Evolutionary conservation across 768 basidiomycete genomes (phyloP).

Genomic region (Hypholoma fasciculare): DNA sequence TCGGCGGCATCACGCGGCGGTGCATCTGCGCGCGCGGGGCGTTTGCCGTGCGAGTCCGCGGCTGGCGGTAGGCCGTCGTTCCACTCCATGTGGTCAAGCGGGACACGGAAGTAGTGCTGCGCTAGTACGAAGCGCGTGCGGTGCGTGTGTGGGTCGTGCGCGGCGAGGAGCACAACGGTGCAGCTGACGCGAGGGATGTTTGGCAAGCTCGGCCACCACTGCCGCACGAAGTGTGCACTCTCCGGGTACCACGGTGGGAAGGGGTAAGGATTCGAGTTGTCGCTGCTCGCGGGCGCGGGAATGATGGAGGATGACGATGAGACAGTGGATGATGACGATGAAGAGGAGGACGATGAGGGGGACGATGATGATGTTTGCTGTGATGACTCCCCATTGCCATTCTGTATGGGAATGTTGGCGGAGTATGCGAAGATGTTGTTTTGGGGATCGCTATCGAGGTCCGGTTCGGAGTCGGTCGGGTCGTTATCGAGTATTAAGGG

Average conservation of each 20-base stretch:
- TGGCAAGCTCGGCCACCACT: constrained; percentile 77
- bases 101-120: constrained; percentile 77
- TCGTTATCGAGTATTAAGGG: constrained; percentile 24
- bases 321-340: constrained; percentile 11
- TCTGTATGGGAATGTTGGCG: constrained; percentile 10
- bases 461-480: constrained; percentile 6
- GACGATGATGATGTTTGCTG: constrained; percentile 5
- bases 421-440: neutral
- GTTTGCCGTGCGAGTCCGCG: constrained; percentile 15
- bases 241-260: constrained; percentile 72
- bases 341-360: constrained; percentile 13
- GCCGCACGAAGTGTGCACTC: constrained; percentile 74
- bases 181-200: constrained; percentile 68
- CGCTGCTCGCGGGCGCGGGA: constrained; percentile 2
- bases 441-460: constrained; percentile 9
- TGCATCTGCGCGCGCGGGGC: constrained; percentile 3
- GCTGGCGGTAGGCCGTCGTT: constrained; percentile 9
- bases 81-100: constrained; percentile 43
- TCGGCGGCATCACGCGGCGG: neutral
- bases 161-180: constrained; percentile 67
- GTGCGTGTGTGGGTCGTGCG: constrained; percentile 61
- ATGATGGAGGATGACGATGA: constrained; percentile 10
- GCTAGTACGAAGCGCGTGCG: constrained; percentile 64
- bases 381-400: constrained; percentile 7
- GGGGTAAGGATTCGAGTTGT: constrained; percentile 58